Base-by-base conservation (phyloP, 1,284 basidiomycete species). In the Kalmanozyma brasiliensis region DNA sequence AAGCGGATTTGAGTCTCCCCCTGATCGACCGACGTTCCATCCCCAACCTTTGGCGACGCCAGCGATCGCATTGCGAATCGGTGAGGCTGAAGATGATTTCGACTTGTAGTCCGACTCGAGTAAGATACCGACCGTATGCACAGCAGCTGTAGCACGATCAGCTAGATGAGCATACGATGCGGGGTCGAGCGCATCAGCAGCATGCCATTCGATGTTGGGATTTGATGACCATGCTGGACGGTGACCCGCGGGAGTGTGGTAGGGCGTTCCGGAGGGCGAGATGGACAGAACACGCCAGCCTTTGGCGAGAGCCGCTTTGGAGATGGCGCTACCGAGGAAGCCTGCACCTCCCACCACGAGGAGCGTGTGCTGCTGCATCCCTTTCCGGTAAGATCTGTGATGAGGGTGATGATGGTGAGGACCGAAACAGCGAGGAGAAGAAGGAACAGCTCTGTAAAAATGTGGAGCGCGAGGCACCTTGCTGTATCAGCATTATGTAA, bases 121-220 rank as follows among this genome's bases (percentile, higher is more conserved):
- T 45, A 98, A 87, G 35, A 90, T 93, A 37, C 95, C 95, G n/a
- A 98, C 86, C 1, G 96, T 95, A 81, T 97, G 93, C 33, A 98
- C 93, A 22, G 96, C 91, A 4, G 91, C 93, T 14, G 87, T 87
- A 24, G 87, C 87, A 48, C 83, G 83, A 2, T 87, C 85, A 32
- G 95, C 85, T 17, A 94, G 84, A 52, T 88, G 84, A 14, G 86
- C 84, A 83, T 93, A 96, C 10, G 89, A 86, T 46, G 88, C 84
- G 0, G 93, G 93, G 38, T 88, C 84, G 93, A 92, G 88, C 90
- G 83, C 55, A 61, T 80, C 73, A 6, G 78, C 80, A 19, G 73
- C 52, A 22, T 73, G 72, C 80, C 80, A 81, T 33, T 64, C 52
- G 37, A 81, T 73, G 36, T 44, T 37, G 24, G 30, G 53, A 9